Conservation (phyloP, 495 filamentous ascomycete genomes). For the Talaromyces nanjingensis region DNA sequence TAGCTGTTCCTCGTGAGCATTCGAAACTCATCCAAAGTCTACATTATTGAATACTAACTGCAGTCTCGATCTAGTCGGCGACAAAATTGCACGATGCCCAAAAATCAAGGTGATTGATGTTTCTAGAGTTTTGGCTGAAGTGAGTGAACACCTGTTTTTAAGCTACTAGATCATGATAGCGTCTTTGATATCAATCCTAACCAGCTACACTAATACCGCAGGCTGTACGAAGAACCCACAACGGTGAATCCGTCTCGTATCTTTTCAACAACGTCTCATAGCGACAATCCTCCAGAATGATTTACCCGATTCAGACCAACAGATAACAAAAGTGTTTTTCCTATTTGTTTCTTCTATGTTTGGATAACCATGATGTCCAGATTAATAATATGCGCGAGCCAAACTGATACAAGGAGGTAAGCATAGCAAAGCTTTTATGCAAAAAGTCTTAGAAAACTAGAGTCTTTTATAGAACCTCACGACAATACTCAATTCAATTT, state of each 20-base stretch:
- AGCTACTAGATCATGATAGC: neutral
- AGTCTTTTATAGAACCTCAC: neutral
- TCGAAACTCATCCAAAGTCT: neutral
- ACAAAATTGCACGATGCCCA: slow-evolving; percentile 6
- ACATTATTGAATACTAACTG: neutral
- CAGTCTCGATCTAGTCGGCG: neutral
- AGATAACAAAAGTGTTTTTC: neutral
- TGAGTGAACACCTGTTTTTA: neutral
- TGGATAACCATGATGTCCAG: neutral
- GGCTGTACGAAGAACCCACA: slow-evolving; percentile 13
- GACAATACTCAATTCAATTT: neutral
- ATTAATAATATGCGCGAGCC: neutral
- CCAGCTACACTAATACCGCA: neutral
- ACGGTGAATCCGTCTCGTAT: slow-evolving; percentile 12
- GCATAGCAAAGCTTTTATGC: neutral
- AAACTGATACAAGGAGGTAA: neutral
- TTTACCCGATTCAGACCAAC: neutral
- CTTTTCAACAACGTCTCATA: slow-evolving; percentile 2
- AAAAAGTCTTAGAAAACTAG: neutral
- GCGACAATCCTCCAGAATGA: neutral
- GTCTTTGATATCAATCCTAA: neutral
- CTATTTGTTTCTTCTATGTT: neutral
- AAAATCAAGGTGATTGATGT: slow-evolving; percentile 11
- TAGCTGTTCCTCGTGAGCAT: slow-evolving; percentile 7
- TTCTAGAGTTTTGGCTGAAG: slow-evolving; percentile 8